Base-by-base conservation (phyloP, 768 basidiomycete genomes). In the Trametes cingulata region DNA sequence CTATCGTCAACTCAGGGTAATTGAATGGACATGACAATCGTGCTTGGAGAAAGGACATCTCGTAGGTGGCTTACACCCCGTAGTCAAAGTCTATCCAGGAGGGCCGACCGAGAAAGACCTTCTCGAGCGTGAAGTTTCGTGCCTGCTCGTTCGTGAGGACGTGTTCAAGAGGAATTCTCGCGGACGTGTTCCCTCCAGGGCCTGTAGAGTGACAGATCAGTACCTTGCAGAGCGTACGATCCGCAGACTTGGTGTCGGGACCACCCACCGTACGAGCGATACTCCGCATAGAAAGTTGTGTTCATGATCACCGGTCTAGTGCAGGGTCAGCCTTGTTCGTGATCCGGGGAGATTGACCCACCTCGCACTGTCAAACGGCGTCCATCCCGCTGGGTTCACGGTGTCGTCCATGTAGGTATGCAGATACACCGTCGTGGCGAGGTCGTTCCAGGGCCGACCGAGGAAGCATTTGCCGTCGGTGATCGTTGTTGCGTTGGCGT, bases 361-460 rank as follows among this genome's bases (percentile, higher is more conserved):
- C 79, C 80, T 75, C 9, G 71, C 70, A 60, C 70, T 72, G 60
- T 73, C 68, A 62, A 84, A 86, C 0, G 82, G 75, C 1, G 69
- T 80, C 74, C 80, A 87, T 8, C 85, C 85, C 10, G 67, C 76
- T 1, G 84, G 77, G 7, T 73, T 48, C 35, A 86, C 77, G 62
- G 78, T 83, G 13, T 80, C 73, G 53, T 87, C 85, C 85, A 87
- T 87, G 51, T 77, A 80, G 0, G 79, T 85, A 6, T 71, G 72
- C 8, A 86, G 69, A 60, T 74, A 87, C 1, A 87, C 80, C 0
- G 83, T 79, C 0, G 78, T 77, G 0, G 85, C 82, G 7, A 82
- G 70, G 51, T 81, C 77, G 67, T 86, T 87, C 86, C 87, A 88
- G 0, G 87, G 86, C 2, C 86, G 79, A 76, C 86, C 85, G 9